Base-by-base conservation (phyloP, 345 rosid genomes). In the Pelargonium nanum region DNA sequence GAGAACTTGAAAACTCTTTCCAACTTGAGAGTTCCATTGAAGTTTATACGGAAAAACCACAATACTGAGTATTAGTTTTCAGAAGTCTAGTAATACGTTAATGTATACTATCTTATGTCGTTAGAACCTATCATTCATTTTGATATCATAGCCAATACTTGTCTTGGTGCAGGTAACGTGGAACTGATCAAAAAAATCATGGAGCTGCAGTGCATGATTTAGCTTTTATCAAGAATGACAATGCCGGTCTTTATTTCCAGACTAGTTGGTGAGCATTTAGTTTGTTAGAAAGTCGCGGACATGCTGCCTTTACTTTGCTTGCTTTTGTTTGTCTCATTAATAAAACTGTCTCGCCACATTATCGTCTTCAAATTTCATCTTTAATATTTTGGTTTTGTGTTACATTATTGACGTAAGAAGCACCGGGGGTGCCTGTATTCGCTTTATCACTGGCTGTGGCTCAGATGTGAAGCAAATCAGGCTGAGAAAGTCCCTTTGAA, bases 401-500 rank as follows among this genome's bases (percentile, higher is more conserved):
- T 61, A 60, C 5, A 69, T 15, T 64, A 73, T 86, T 91, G 81
- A 89, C 95, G 54, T 67, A 48, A 68, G 62, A 78, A 83, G 99
- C 99, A 89, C 99, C 96, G 75, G 99, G 97, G 99, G 92, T 89
- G 90, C 87, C 92, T 83, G 88, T 59, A 70, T 75, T 87, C 68
- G 86, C 81, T 26, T 56, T 58, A 73, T 62, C 61, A 61, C 73
- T 58, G 30, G 63, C 77, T 59, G 45, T 62, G 55, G 60, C 53
- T 69, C 78, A 40, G 56, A 21, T 61, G 62, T 56, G 65, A 56
- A 61, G 82, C 74, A 74, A 82, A 64, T 68, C 77, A 79, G 97
- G 99, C 99, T 93, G 99, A 89, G 99, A 93, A 80, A 87, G 99
- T 87, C 96, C 99, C 99, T 93, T 89, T 71, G 99, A 87, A 89